Conservation (phyloP, 2,329 filamentous ascomycete genomes). For the Penicillium sp. region DNA sequence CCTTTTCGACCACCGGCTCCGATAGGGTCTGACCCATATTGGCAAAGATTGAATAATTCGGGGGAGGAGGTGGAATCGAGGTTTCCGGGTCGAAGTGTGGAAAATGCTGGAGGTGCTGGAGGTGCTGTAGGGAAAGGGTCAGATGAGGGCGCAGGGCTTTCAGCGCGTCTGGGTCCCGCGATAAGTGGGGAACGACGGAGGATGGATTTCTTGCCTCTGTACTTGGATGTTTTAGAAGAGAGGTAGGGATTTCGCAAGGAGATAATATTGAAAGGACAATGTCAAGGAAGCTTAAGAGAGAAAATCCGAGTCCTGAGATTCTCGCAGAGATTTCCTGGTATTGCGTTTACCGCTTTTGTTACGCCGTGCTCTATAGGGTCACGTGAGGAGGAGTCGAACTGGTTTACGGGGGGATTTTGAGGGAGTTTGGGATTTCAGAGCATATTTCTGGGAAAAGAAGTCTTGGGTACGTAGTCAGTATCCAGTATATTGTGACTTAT, state of each 20-base stretch:
- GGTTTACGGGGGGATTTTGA: not conserved
- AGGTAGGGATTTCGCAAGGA: not conserved
- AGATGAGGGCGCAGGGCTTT: slow-evolving; percentile 23
- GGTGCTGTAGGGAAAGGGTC: slow-evolving; percentile 19
- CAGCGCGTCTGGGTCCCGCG: slow-evolving; percentile 21
- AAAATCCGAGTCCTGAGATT: not conserved
- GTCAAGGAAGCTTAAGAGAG: not conserved
- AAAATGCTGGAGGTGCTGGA: slow-evolving; percentile 15
- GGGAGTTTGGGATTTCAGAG: not conserved
- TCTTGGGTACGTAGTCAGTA: not conserved
- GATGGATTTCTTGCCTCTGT: slow-evolving; percentile 3
- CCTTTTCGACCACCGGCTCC: slow-evolving; percentile 98
- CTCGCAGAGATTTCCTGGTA: slow-evolving; percentile 19
- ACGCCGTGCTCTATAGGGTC: slow-evolving; percentile 12
- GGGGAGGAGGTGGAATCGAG: slow-evolving; percentile 8
- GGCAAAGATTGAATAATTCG: slow-evolving; percentile 19
- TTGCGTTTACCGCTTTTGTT: slow-evolving; percentile 13
- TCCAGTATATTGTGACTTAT: too few species aligned
- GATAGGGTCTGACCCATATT: slow-evolving; percentile 98
- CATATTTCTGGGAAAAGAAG: not conserved
- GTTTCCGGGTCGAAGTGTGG: slow-evolving; percentile 9
- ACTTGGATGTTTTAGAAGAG: not conserved
- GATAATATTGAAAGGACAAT: not conserved
- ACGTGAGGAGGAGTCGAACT: slow-evolving; percentile 4
- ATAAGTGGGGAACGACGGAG: slow-evolving; percentile 20